Base-by-base conservation (phyloP, 257 asterid species). In the Oldenlandia corymbosa region DNA sequence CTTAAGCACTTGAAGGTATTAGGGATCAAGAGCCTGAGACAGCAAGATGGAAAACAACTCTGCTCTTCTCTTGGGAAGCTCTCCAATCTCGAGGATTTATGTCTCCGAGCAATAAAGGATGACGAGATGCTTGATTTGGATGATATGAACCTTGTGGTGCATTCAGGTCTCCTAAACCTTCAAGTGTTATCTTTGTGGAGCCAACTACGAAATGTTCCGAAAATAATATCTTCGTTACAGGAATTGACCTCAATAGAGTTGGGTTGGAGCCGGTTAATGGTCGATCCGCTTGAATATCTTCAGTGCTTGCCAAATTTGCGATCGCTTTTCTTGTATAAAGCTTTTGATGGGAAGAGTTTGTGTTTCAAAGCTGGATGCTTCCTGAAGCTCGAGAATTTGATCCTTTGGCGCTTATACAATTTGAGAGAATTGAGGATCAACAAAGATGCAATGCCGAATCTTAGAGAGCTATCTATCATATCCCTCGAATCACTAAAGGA, bases 301-400 rank as follows among this genome's bases (percentile, higher is more conserved):
- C 63, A 74, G 65, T 62, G 56, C 45, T 73, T 76, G 69, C 79
- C 82, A 32, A 67, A 73, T 69, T 31, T 80, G 57, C 20, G 14
- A 27, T 1, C 9, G 1, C 70, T 76, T 17, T n/a, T 16, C 4
- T 36, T 73, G 1, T 41, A 37, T 26, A 27, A 5, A 11, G 78
- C 76, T 21, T 82, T 45, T 43, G 67, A 48, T 5, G 85, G 79
- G 14, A 62, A 67, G 18, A 43, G 57, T 31, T 60, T 82, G 26
- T 53, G 75, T 60, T 82, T 82, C 41, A 70, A 61, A 62, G 73
- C 68, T 1, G 79, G 76, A n/a, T 43, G 55, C 16, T 67, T 67
- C 43, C n/a, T 14, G 20, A 43, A 48, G 4, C 59, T 67, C 1
- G 54, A 67, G 51, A 27, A 3, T 67, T 21, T 2, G 4, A 11